Evolutionary conservation across 2,329 filamentous ascomycete genomes (phyloP), one percentile per base, ranked within the genome.

Genomic region (Thielaviopsis punctulata): DNA sequence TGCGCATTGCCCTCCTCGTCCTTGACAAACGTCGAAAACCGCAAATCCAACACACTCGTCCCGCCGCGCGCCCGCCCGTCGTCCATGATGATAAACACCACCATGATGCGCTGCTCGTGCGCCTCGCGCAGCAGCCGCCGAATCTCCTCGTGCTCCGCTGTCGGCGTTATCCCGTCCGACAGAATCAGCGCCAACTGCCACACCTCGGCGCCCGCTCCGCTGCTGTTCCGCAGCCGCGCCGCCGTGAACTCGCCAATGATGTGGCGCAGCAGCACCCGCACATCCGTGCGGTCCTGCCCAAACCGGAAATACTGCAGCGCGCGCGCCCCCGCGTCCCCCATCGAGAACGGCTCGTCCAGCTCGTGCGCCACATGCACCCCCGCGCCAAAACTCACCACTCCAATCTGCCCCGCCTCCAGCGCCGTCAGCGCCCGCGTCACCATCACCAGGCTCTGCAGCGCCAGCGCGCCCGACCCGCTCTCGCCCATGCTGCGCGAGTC

Each of bases 1-100:
- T 80, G 76, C 56, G 81, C 68, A 68, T 80, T 68, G 65, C 76
- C 66, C 60, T 69, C 56, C 59, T 66, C 72, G 61, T 86, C 81
- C 55, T 75, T 76, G 57, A 83, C 77, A 62, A 96, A 95, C 62
- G 80, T 80, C 36, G 88, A 90, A 66, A 88, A 83, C 64, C 88
- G 87, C 60, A 96, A 73, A 63, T 95, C 88, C 61, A 96, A 68
- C 56, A 98, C 93, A 60, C 80, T 84, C 56, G 79, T 74, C 45
- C 15, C 12, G 10, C 19, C 45, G 12, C 48, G 30, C 4, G 51
- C 48, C 19, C 41, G 25, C 19, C 67, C 69, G 59, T 78, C 75
- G 69, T 98, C 92, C 62, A 98, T 87, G 61, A 99, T 84, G 60
- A 98, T 86, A 65, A 98, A 99, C 5, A 98, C 90, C 57, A 96